Evolutionary conservation across 768 basidiomycete genomes (phyloP).

Genomic region (Tulasnella sp.): DNA sequence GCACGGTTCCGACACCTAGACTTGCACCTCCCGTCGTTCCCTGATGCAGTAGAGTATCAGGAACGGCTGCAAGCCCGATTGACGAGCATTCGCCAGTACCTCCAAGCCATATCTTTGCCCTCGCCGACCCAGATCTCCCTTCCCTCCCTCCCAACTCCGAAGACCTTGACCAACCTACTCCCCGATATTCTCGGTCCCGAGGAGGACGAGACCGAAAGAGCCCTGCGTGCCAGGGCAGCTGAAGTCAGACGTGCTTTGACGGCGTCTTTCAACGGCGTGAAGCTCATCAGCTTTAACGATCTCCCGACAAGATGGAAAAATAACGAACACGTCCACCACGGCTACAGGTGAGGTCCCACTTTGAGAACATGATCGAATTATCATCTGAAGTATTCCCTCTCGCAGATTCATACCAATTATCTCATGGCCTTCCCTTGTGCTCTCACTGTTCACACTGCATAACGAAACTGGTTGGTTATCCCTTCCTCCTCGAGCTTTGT

Average conservation of each 20-base stretch:
- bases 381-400: neutral
- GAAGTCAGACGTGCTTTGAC: conserved; percentile 48
- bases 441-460: conserved; percentile 77
- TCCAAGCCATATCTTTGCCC: conserved; percentile 55
- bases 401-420: conserved; percentile 82
- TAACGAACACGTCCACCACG: conserved; percentile 69
- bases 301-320: conserved; percentile 74
- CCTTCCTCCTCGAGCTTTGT: neutral
- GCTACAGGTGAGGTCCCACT: conserved; percentile 59
- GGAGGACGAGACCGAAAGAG: conserved; percentile 51
- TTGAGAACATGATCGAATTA: conserved; percentile 11
- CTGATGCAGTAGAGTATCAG: conserved; percentile 53
- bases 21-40: conserved; percentile 41
- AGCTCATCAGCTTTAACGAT: conserved; percentile 67
- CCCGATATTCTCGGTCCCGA: conserved; percentile 54
- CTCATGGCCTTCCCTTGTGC: conserved; percentile 72
- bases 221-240: conserved; percentile 45
- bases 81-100: conserved; percentile 63
- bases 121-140: conserved; percentile 34
- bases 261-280: conserved; percentile 59
- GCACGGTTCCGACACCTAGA: conserved; percentile 61
- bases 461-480: conserved; percentile 77
- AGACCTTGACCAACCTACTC: conserved; percentile 54
- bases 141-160: conserved; percentile 45
- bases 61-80: conserved; percentile 60